These are phyloP conservation scores for Zygnema cylindricum DNA, from an alignment of 139 green algal genomes.

Conservation along the genomic window DNA sequence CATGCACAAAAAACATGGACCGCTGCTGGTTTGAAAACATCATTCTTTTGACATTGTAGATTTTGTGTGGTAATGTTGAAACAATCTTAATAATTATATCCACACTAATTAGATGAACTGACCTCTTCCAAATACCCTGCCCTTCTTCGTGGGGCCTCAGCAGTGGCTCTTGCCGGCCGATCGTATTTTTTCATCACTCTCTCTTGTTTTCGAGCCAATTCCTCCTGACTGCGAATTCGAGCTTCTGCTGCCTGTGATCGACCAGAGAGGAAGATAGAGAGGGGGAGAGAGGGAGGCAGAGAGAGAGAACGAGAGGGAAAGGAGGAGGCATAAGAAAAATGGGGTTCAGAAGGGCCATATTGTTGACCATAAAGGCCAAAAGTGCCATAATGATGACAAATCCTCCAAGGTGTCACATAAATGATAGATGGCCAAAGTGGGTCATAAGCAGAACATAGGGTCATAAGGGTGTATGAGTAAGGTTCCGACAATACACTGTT, in stretches of 20 bases:
- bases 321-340: background rate
- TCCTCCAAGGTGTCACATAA: no score
- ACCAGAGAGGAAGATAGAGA: background rate
- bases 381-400: no score
- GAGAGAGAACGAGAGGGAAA: background rate
- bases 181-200: slow-evolving; percentile 31
- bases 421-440: no score
- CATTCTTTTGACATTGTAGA: no score
- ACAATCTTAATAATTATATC: no score
- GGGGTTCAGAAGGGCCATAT: background rate
- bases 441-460: no score
- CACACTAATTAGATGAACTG: slow-evolving; percentile 25
- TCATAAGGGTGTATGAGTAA: no score
- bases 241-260: slow-evolving; percentile 16
- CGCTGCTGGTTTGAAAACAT: no score
- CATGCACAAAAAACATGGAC: no score
- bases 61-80: no score
- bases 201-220: slow-evolving; percentile 37
- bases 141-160: background rate
- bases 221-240: slow-evolving; percentile 43
- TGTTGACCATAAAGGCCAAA: no score
- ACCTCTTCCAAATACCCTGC: slow-evolving; percentile 35
- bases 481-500: no score
- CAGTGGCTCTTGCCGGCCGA: background rate
- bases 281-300: background rate